These are phyloP conservation scores for Phaeosphaeriaceae sp. DNA, from an alignment of 2,329 filamentous ascomycete species.

Conservation along the genomic window DNA sequence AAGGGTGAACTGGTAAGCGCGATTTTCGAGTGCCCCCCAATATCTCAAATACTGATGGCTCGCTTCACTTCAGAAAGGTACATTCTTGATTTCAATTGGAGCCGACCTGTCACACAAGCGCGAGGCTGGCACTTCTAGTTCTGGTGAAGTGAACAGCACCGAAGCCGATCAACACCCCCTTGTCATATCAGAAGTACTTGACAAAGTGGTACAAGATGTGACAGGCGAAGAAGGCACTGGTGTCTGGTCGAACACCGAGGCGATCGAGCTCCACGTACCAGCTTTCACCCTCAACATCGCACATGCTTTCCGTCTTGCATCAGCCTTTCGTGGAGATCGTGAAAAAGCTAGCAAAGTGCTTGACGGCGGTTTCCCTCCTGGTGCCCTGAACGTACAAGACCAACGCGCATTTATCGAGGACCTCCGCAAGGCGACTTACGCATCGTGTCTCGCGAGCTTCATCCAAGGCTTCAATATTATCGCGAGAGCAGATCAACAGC, in stretches of 20 bases:
- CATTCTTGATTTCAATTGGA: conserved; percentile 69
- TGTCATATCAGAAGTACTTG: conserved; percentile 68
- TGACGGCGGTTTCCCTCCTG: conserved; percentile 50
- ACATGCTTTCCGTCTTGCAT: conserved; percentile 69
- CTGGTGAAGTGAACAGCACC: conserved; percentile 20
- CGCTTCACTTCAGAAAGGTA: conserved; percentile 54
- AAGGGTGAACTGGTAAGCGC: conserved; percentile 60
- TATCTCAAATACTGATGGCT: not conserved
- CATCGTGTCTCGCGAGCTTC: conserved; percentile 67
- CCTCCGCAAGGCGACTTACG: conserved; percentile 67
- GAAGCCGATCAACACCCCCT: conserved; percentile 45
- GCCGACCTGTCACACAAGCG: conserved; percentile 65
- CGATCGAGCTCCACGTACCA: conserved; percentile 67
- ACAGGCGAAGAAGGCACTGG: conserved; percentile 72
- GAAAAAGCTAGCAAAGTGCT: conserved; percentile 58
- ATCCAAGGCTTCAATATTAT: conserved; percentile 72
- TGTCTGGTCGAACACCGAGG: conserved; percentile 69
- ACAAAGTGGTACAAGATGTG: conserved; percentile 75
- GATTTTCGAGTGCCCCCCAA: conserved; percentile 15
- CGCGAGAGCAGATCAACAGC: conserved; percentile 62
- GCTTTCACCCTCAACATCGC: conserved; percentile 69
- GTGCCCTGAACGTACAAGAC: conserved; percentile 36
- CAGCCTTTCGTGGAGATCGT: conserved; percentile 66
- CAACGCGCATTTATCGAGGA: conserved; percentile 61
- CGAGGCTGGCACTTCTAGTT: conserved; percentile 34